A percentile compares a stretch with the other conserved stretches of the same genome.
phyloP scores from a whole-genome alignment of 176 grass and related monocot genomes.

The Neostapfia colusana region DNA sequence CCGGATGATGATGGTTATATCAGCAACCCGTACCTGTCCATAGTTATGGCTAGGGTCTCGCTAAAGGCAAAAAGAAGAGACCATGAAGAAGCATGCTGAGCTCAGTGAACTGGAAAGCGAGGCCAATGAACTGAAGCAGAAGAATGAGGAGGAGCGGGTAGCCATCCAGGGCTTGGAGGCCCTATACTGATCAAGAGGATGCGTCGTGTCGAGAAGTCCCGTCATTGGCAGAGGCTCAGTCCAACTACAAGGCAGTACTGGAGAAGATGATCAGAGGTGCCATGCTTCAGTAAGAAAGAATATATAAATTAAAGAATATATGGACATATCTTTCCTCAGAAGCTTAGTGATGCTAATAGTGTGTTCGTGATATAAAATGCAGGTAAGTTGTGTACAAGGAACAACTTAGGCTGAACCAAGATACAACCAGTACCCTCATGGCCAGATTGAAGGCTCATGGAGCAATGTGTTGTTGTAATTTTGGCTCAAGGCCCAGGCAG shows the following conservation, averaged over 20 bases:
- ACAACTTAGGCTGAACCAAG: constrained; percentile 82
- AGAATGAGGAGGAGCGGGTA: constrained; percentile 60
- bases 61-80: constrained; percentile 71
- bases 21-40: constrained; percentile 73
- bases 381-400: constrained; percentile 97
- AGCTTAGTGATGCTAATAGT: not conserved
- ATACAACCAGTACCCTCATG: constrained; percentile 73
- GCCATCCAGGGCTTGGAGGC: constrained; percentile 77
- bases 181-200: constrained; percentile 65
- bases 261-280: constrained; percentile 99
- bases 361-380: constrained; percentile 20
- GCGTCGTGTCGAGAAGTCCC: constrained; percentile 67
- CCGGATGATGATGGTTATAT: constrained; percentile 49
- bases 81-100: constrained; percentile 80
- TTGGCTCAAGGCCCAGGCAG: no score
- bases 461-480: no score
- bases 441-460: constrained; percentile 84
- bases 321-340: not conserved
- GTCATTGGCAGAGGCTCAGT: constrained; percentile 80
- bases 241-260: constrained; percentile 80
- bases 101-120: constrained; percentile 66
- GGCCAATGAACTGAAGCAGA: constrained; percentile 54
- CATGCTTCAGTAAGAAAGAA: constrained; percentile 85
- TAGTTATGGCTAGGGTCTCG: constrained; percentile 85
- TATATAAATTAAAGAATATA: not conserved